A percentile compares a stretch with the other conserved stretches of the same genome.
Conservation (phyloP, 2,329 filamentous ascomycete genomes). For the Epichloe coenophiala region DNA sequence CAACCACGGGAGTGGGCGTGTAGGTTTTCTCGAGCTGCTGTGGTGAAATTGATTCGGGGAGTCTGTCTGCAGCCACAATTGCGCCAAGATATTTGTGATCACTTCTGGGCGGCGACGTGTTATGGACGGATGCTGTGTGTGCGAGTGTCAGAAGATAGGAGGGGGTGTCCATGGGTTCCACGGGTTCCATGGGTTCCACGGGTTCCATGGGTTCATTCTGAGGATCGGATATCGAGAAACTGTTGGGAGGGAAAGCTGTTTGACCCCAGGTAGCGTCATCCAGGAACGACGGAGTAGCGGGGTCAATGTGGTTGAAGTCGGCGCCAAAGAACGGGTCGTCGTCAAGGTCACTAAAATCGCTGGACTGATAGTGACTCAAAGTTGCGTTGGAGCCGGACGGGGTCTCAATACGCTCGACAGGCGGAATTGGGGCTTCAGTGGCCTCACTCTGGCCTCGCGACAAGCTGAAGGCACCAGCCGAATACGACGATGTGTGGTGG, state of each 20-base stretch:
- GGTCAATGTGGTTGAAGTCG: constrained; percentile 30
- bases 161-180: constrained; percentile 10
- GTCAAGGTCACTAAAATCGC: constrained; percentile 33
- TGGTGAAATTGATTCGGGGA: constrained; percentile 26
- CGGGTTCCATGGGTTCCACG: neutral
- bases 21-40: constrained; percentile 29
- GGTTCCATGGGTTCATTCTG: constrained; percentile 1
- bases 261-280: constrained; percentile 19
- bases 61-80: constrained; percentile 10
- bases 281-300: constrained; percentile 31
- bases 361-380: constrained; percentile 34
- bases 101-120: constrained; percentile 28
- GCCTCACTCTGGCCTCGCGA: constrained; percentile 23
- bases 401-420: constrained; percentile 24
- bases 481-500: constrained; percentile 17
- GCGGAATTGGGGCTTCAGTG: constrained; percentile 17
- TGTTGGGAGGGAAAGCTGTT: constrained; percentile 6
- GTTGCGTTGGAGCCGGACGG: constrained; percentile 36
- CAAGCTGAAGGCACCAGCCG: constrained; percentile 27
- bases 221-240: neutral
- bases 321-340: constrained; percentile 39
- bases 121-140: constrained; percentile 34
- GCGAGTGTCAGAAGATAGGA: constrained; percentile 37
- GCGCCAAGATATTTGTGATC: constrained; percentile 18
- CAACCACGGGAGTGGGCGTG: constrained; percentile 18